phyloP scores from a whole-genome alignment of 306 rosid genomes.

The Citrullus colocynthis region DNA sequence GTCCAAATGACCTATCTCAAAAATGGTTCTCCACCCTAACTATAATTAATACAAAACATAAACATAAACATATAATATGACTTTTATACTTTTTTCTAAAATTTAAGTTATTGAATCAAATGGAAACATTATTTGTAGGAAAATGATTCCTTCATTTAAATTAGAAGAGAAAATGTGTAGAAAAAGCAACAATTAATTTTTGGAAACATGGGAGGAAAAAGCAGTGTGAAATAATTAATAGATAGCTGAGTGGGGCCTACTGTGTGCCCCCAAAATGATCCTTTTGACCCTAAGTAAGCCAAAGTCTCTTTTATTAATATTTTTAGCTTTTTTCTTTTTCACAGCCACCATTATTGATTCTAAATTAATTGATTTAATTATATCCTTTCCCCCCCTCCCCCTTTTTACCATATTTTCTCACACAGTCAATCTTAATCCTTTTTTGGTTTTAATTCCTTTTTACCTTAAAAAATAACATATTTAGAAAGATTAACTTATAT shows the following conservation, averaged over 20 bases:
- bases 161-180: neutral
- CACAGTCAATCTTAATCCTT: neutral
- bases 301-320: neutral
- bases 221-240: neutral
- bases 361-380: neutral
- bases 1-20: too few species aligned
- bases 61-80: too few species aligned
- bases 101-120: too few species aligned
- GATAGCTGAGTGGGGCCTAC: neutral
- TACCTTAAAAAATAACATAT: too few species aligned
- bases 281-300: neutral
- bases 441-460: too few species aligned
- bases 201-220: neutral
- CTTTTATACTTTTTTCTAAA: too few species aligned
- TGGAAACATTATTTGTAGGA: too few species aligned
- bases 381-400: too few species aligned
- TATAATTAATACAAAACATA: too few species aligned
- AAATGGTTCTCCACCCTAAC: too few species aligned
- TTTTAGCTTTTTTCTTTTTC: neutral
- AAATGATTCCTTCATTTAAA: too few species aligned
- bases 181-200: neutral
- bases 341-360: neutral
- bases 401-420: neutral
- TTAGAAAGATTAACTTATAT: too few species aligned
- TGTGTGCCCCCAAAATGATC: neutral